Percentiles rank a stretch among this genome's conserved stretches.
Evolutionary conservation across 139 green algal species (phyloP).

Genomic region (Closterium sp.): DNA sequence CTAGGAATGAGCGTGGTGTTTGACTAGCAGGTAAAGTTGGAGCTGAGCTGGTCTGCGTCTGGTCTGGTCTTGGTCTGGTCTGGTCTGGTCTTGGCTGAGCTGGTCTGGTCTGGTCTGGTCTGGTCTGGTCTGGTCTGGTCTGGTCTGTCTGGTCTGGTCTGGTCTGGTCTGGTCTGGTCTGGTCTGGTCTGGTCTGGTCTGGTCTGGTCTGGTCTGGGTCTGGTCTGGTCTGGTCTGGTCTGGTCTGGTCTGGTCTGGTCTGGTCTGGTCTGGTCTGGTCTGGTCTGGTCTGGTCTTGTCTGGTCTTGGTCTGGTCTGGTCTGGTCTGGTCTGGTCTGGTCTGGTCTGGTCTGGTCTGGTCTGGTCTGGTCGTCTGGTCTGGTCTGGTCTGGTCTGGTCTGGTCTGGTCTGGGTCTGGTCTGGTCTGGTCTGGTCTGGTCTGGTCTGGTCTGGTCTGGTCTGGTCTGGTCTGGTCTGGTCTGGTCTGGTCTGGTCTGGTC

Average conservation of each 20-base stretch:
- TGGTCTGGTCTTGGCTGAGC: background rate
- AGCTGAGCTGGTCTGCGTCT: constrained; percentile 12
- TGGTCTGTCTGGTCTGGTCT: background rate
- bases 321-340: background rate
- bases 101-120: constrained; percentile 5
- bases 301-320: background rate
- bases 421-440: background rate
- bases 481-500: background rate
- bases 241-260: too few relatives aligned
- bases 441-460: background rate
- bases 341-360: background rate
- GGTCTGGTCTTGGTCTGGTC: constrained; percentile 6
- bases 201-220: background rate
- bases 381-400: background rate
- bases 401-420: background rate
- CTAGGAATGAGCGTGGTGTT: too few relatives aligned
- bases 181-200: background rate
- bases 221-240: background rate
- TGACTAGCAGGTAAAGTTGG: too few relatives aligned
- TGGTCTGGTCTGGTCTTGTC: background rate
- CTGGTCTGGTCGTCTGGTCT: background rate
- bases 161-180: background rate
- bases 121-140: constrained; percentile 4
- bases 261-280: too few relatives aligned
- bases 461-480: background rate